These are phyloP conservation scores for Polygonum aviculare DNA, from an alignment of 148 eudicot species.

Conservation along the genomic window DNA sequence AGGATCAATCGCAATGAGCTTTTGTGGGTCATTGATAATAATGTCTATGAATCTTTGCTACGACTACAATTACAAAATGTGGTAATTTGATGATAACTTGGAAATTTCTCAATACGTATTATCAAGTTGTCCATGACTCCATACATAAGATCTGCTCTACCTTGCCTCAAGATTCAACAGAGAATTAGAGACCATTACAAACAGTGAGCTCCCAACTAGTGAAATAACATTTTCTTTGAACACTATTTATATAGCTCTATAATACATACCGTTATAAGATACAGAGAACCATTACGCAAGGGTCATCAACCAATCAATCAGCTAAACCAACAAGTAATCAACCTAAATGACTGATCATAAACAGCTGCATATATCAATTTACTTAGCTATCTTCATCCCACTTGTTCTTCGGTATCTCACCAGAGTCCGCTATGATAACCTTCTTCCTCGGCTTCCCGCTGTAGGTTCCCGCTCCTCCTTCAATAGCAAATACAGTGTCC, in stretches of 20 bases:
- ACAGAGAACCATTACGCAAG: neutral
- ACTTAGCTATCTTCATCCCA: conserved; percentile 58
- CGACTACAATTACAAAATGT: too few relatives aligned
- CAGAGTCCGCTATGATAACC: conserved; percentile 77
- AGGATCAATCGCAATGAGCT: too few relatives aligned
- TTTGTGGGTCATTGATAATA: too few relatives aligned
- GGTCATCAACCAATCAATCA: neutral
- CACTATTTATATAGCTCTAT: neutral
- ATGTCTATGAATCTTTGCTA: too few relatives aligned
- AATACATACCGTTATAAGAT: neutral
- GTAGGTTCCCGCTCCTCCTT: conserved; percentile 95
- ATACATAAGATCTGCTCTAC: neutral
- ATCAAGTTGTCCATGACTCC: neutral
- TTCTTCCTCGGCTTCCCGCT: conserved; percentile 92
- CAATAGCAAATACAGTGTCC: conserved; percentile 86
- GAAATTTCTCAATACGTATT: neutral
- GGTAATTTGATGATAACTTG: too few relatives aligned
- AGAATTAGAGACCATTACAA: neutral
- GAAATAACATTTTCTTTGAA: neutral
- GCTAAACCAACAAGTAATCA: neutral
- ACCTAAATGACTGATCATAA: neutral
- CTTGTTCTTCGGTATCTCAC: conserved; percentile 77
- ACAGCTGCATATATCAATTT: neutral
- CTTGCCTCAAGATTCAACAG: neutral
- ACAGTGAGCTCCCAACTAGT: neutral